phyloP scores from a whole-genome alignment of 73 alveolate genomes.

The Urostyla sp. region DNA sequence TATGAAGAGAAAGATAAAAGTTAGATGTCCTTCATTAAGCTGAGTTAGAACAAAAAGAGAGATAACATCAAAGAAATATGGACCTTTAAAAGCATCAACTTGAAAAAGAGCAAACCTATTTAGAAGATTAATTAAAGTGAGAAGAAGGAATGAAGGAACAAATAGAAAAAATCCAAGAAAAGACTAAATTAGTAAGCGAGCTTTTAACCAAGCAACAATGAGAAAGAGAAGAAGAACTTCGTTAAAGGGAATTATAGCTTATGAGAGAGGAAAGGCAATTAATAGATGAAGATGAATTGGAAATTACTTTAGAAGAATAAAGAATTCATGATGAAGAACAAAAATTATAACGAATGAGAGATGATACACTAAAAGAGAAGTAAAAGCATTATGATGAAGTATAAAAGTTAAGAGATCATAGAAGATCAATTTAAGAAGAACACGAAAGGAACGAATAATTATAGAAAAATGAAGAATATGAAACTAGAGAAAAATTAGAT shows the following conservation, averaged over 20 bases:
- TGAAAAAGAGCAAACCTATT: slow-evolving; percentile 40
- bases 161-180: slow-evolving; percentile 20
- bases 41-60: slow-evolving; percentile 46
- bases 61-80: slow-evolving; percentile 24
- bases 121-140: slow-evolving; percentile 12
- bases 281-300: slow-evolving; percentile 25
- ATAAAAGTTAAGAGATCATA: slow-evolving; percentile 10
- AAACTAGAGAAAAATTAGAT: slow-evolving; percentile 17
- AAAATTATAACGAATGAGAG: not conserved
- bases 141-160: slow-evolving; percentile 6
- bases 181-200: slow-evolving; percentile 17
- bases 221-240: slow-evolving; percentile 36
- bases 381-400: not conserved
- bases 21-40: slow-evolving; percentile 55
- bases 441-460: not conserved
- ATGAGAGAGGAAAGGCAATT: slow-evolving; percentile 38
- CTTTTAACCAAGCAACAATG: not conserved
- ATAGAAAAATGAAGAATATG: slow-evolving; percentile 9
- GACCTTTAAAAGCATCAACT: slow-evolving; percentile 22
- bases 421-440: not conserved
- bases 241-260: slow-evolving; percentile 15
- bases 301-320: slow-evolving; percentile 31
- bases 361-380: slow-evolving; percentile 14
- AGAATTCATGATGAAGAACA: slow-evolving; percentile 42
- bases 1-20: slow-evolving; percentile 33